These are phyloP conservation scores for Acorus gramineus DNA, from an alignment of 106 monocot genomes.

Conservation along the genomic window DNA sequence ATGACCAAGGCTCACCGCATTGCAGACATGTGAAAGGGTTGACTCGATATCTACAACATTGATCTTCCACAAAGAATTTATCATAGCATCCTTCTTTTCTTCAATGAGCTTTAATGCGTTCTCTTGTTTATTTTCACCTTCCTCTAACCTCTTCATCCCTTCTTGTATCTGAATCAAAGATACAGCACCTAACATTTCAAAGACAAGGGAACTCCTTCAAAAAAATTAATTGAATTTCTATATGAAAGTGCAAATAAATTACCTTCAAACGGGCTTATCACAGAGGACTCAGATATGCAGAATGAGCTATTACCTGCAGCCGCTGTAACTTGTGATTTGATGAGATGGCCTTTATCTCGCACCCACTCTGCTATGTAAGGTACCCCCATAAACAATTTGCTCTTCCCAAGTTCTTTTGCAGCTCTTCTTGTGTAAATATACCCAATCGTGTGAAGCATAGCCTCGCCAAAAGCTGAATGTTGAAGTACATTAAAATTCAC, in stretches of 20 bases:
- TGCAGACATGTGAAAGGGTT: constrained; percentile 63
- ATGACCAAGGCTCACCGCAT: constrained; percentile 40
- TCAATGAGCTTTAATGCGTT: constrained; percentile 34
- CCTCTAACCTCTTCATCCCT: constrained; percentile 5
- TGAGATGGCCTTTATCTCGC: constrained; percentile 64
- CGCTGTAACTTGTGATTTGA: constrained; percentile 79
- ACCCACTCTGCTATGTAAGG: constrained; percentile 86
- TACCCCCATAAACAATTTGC: constrained; percentile 59
- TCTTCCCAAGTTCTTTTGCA: constrained; percentile 84
- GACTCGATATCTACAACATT: constrained; percentile 87
- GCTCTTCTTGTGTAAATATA: constrained; percentile 77
- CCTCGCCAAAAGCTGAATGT: constrained; percentile 55
- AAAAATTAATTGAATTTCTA: not conserved
- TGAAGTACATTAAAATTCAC: not conserved
- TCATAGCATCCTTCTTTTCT: constrained; percentile 62
- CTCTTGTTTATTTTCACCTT: constrained; percentile 26
- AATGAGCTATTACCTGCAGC: constrained; percentile 53
- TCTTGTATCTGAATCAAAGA: constrained; percentile 32
- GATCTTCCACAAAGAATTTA: constrained; percentile 75
- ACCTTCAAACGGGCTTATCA: too few relatives aligned
- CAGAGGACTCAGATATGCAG: not conserved
- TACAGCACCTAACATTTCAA: constrained; percentile 10
- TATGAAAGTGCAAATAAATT: too few relatives aligned
- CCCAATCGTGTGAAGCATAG: constrained; percentile 65
- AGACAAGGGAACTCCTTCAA: not conserved